Evolutionary conservation across 257 asterid genomes (phyloP).

Genomic region (Euphrasia confusa): DNA sequence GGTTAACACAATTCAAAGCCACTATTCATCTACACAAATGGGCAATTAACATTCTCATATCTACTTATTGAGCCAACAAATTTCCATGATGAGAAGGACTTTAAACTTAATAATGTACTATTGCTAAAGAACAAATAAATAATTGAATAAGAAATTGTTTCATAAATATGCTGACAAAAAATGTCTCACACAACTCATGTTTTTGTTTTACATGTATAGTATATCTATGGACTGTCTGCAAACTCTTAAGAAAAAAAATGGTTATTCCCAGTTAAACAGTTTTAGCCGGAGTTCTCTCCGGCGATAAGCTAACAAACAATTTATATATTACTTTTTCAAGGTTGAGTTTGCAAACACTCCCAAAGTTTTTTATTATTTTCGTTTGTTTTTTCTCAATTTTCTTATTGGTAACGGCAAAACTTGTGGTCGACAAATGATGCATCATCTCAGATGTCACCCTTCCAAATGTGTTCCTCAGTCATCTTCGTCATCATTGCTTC

Average conservation of each 20-base stretch:
- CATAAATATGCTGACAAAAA: slow-evolving; percentile 29
- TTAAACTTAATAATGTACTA: too few species aligned
- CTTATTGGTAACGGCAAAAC: background rate
- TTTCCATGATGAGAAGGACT: background rate
- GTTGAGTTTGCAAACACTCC: slow-evolving; percentile 9
- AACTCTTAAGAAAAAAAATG: background rate
- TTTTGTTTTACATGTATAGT: slow-evolving; percentile 27
- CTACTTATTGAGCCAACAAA: background rate
- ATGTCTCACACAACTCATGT: slow-evolving; percentile 45
- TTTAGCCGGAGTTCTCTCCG: background rate
- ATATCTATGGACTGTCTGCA: slow-evolving; percentile 9
- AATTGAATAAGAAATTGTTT: slow-evolving; percentile 4
- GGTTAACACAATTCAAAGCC: background rate
- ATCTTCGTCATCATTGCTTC: slow-evolving; percentile 43
- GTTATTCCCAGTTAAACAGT: background rate
- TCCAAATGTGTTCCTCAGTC: slow-evolving; percentile 37
- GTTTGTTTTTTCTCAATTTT: background rate
- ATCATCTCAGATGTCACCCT: slow-evolving; percentile 15
- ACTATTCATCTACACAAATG: background rate
- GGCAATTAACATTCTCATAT: background rate
- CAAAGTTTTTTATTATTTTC: slow-evolving; percentile 12
- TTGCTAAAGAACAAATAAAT: background rate
- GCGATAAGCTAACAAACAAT: background rate
- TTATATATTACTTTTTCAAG: background rate
- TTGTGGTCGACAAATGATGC: slow-evolving; percentile 26